These are phyloP conservation scores for Laburnicola sp. DNA, from an alignment of 2,329 filamentous ascomycete species.

Conservation along the genomic window DNA sequence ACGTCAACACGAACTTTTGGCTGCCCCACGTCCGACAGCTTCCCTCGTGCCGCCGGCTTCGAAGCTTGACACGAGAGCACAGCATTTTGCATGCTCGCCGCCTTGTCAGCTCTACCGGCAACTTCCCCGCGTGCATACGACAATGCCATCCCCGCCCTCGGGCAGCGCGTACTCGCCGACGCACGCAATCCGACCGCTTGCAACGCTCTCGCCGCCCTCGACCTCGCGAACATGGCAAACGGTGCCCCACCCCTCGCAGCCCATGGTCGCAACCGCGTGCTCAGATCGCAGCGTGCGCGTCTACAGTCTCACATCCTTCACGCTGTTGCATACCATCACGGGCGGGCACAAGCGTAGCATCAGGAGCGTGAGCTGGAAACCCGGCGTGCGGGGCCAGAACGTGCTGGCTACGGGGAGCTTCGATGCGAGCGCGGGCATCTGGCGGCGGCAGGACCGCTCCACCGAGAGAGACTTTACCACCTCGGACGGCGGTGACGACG, in stretches of 20 bases:
- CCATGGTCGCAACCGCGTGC: constrained; percentile 85
- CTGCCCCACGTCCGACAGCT: constrained; percentile 1
- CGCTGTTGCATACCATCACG: constrained; percentile 74
- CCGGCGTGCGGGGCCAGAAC: constrained; percentile 60
- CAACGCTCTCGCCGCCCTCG: constrained; percentile 58
- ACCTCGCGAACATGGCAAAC: constrained; percentile 78
- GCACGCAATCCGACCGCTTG: constrained; percentile 47
- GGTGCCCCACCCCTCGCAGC: constrained; percentile 80
- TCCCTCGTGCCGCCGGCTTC: background rate
- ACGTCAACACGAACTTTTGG: constrained; percentile 4
- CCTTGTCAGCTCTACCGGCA: background rate
- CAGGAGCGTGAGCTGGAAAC: constrained; percentile 87
- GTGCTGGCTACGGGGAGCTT: constrained; percentile 92
- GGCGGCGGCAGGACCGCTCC: constrained; percentile 63
- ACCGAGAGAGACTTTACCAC: constrained; percentile 31
- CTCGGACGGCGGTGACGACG: constrained; percentile 27
- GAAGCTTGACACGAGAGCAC: background rate
- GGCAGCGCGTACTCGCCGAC: constrained; percentile 4
- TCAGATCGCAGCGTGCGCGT: constrained; percentile 84
- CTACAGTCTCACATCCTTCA: constrained; percentile 82
- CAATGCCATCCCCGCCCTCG: constrained; percentile 9
- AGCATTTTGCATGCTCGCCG: background rate
- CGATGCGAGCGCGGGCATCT: constrained; percentile 80
- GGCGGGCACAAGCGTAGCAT: constrained; percentile 91
- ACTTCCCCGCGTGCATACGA: background rate